Conservation (phyloP, 116 monocot genomes). For the Iris pallida region DNA sequence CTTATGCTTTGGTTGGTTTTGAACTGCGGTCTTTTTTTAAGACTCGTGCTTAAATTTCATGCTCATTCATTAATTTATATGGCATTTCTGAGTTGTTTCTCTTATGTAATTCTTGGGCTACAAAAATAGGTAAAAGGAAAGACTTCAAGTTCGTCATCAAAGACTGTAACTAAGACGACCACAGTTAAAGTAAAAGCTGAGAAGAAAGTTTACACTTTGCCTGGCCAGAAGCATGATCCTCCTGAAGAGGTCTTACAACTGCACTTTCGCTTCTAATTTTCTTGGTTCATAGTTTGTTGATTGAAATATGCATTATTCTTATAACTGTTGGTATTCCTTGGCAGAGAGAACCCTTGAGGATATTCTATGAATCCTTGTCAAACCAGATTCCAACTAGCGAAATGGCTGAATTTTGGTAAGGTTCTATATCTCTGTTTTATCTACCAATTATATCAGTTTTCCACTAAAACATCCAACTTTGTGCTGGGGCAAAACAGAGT, state of each 20-base stretch:
- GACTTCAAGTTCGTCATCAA: slow-evolving; percentile 31
- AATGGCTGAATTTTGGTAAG: slow-evolving; percentile 97
- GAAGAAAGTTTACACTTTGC: slow-evolving; percentile 82
- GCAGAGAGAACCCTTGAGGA: slow-evolving; percentile 92
- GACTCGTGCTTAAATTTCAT: background rate
- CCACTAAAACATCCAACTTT: too few relatives aligned
- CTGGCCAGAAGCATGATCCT: slow-evolving; percentile 81
- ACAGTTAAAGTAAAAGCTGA: slow-evolving; percentile 40
- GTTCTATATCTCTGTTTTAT: background rate
- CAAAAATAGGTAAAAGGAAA: slow-evolving; percentile 51
- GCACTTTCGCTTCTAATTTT: background rate
- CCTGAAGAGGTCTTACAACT: slow-evolving; percentile 73
- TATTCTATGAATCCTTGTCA: slow-evolving; percentile 92
- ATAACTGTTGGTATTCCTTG: slow-evolving; percentile 14
- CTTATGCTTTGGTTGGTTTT: too few relatives aligned
- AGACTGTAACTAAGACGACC: slow-evolving; percentile 40
- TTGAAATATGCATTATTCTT: background rate
- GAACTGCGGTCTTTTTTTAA: background rate
- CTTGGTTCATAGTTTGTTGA: background rate
- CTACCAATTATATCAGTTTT: too few relatives aligned
- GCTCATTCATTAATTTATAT: background rate
- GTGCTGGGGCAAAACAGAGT: too few relatives aligned
- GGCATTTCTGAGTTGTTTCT: slow-evolving; percentile 7
- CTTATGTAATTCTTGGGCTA: background rate
- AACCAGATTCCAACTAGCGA: slow-evolving; percentile 97